Base-by-base conservation (phyloP, 148 eudicot genomes). In the Silene conica region DNA sequence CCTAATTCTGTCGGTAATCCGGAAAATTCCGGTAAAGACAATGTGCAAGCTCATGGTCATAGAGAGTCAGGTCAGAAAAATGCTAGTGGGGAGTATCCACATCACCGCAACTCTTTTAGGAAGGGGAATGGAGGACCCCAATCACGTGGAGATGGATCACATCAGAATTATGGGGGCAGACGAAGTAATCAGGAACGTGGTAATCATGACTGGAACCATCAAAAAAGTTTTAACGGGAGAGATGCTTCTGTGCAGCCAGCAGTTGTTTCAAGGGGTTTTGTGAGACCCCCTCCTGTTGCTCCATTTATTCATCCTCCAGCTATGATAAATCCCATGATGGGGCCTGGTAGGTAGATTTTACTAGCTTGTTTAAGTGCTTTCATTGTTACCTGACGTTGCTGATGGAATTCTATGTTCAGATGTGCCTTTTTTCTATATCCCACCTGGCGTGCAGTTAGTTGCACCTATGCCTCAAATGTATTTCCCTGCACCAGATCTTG, bases 121-220 rank as follows among this genome's bases (percentile, higher is more conserved):
- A 85, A 90, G 77, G 89, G 88, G 6, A 80, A 79, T 73, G 80
- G 89, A 14, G 88, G 88, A 3, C 68, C 83, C 41, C 90, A 86
- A 70, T 79, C 89, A 13, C 93, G 97, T 10, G 90, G 93, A 45
- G 96, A 90, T 74, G 88, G 89, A n/a, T 82, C 88, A 61, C 87
- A 89, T 83, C 86, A 85, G 52, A 76, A 75, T 78, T 79, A 80
- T 73, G 86, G 87, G 54, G 85, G 85, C 38, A 87, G 90, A 72
- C 85, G 90, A 28, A 79, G 74, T 0, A 90, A 86, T 78, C 92
- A 83, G 73, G 91, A 90, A 22, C 84, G 90, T 11, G 87, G 85
- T 54, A 93, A 87, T 77, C 87, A 81, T 72, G 93, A 90, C 28
- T 90, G 93, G 96, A 87, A 80, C 72, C 81, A 83, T 60, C 80